phyloP scores from a whole-genome alignment of 1,284 basidiomycete genomes.

The Retiboletus flavoniger region DNA sequence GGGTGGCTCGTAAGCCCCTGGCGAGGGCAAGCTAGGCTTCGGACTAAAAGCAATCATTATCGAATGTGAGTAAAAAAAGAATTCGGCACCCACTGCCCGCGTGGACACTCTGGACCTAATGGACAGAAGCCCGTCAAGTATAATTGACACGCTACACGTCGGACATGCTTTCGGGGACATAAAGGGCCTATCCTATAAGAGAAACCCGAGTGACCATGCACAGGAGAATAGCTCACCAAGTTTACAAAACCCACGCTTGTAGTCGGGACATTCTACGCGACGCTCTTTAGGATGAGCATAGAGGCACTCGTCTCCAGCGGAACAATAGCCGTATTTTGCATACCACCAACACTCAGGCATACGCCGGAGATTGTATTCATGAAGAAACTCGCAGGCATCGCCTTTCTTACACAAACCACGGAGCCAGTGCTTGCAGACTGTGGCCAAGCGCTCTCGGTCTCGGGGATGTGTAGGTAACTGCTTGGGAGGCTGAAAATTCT shows the following conservation, averaged over 20 bases:
- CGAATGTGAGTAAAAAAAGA: conserved; percentile 15
- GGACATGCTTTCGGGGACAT: conserved; percentile 92
- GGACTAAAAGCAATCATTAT: conserved; percentile 48
- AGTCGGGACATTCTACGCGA: conserved; percentile 92
- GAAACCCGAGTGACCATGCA: neutral
- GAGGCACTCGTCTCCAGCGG: conserved; percentile 96
- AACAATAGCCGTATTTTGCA: conserved; percentile 97
- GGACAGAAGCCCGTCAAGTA: conserved; percentile 97
- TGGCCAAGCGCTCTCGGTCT: conserved; percentile 84
- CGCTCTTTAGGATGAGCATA: conserved; percentile 97
- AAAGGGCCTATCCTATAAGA: conserved; percentile 60
- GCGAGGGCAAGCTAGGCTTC: conserved; percentile 68
- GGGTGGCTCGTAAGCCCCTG: conserved; percentile 79
- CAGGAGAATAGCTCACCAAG: conserved; percentile 56
- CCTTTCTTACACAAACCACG: conserved; percentile 98
- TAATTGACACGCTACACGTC: conserved; percentile 85
- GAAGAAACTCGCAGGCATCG: conserved; percentile 96
- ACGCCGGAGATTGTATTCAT: conserved; percentile 96
- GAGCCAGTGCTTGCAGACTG: conserved; percentile 99
- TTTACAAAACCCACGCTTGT: conserved; percentile 93
- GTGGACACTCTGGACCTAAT: conserved; percentile 84
- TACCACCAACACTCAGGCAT: conserved; percentile 99
- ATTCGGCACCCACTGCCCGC: conserved; percentile 77
- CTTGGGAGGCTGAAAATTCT: conserved; percentile 87
- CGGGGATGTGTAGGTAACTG: conserved; percentile 77